Evolutionary conservation across 2,329 filamentous ascomycete genomes (phyloP), one percentile per base, ranked within the genome.

Genomic region (Colletotrichum eleusines): DNA sequence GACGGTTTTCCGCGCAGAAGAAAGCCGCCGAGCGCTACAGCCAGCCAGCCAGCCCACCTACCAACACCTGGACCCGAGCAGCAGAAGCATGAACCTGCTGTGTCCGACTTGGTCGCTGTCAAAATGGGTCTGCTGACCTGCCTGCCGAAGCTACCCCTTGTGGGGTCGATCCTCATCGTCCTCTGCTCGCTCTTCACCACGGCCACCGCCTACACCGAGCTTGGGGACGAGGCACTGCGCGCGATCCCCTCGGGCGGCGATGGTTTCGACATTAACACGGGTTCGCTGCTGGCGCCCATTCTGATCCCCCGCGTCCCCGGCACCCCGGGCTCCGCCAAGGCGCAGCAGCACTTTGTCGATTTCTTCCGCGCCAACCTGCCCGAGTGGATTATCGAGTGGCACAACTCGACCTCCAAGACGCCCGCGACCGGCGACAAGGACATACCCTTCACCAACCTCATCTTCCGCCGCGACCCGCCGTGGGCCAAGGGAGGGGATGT

Each of bases 331-430:
- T 94, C 92, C 18, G 80, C 82, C 20, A 87, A 86, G 63, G 94
- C 93, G 3, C 92, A 96, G 75, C 86, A 89, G 53, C 95, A 98
- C 82, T 94, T 99, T 77, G 88, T 91, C 76, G 84, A 91, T 78
- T 98, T 96, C 86, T 97, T 98, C 82, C 81, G 82, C 60, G 85
- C 84, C 7, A 84, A 90, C 23, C 88, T 98, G 28, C 94, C 95
- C 1, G 83, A 88, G 44, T 99, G 96, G 96, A 87, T 84, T 6
- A 80, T 97, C 53, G 86, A 91, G 58, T 93, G 94, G 82, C 95
- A 99, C 78, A 98, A 98, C 81, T 94, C 93, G n/a, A 95, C 94
- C 0, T 88, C 91, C 35, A 92, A 86, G 74, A 98, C 95, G 0
- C 95, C 95, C 0, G 88, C 89, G 0, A 93, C 92, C 0, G 90